These are phyloP conservation scores for Prunus padus DNA, from an alignment of 306 rosid genomes.

Conservation along the genomic window DNA sequence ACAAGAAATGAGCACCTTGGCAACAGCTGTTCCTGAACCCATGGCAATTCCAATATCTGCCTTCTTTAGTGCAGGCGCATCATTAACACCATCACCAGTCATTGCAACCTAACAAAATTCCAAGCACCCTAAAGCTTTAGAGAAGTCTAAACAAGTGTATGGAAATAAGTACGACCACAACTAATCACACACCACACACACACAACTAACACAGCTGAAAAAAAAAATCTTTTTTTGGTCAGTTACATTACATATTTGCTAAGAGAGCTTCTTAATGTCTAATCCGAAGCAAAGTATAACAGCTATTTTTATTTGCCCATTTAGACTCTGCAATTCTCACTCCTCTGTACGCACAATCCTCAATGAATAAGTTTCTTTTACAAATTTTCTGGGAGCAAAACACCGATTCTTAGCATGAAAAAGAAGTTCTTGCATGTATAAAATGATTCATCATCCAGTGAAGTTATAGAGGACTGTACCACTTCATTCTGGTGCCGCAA, in stretches of 20 bases:
- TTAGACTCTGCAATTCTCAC: not conserved
- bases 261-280: no score
- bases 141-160: not conserved
- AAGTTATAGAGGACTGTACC: conserved; percentile 45
- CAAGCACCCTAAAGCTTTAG: conserved; percentile 16
- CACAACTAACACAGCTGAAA: no score
- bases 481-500: conserved; percentile 95
- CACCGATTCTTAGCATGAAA: not conserved
- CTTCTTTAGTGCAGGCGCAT: conserved; percentile 95
- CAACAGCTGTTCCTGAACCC: conserved; percentile 99
- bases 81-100: conserved; percentile 99
- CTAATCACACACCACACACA: no score
- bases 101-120: conserved; percentile 76
- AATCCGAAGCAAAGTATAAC: no score
- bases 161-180: not conserved
- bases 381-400: conserved; percentile 2
- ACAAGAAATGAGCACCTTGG: conserved; percentile 60
- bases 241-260: no score
- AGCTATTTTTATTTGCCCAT: no score
- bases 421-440: not conserved
- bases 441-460: not conserved
- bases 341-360: not conserved
- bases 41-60: conserved; percentile 99
- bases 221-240: no score
- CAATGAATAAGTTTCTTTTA: not conserved